Evolutionary conservation across 306 rosid genomes (phyloP).

Genomic region (Glycyrrhiza uralensis): DNA sequence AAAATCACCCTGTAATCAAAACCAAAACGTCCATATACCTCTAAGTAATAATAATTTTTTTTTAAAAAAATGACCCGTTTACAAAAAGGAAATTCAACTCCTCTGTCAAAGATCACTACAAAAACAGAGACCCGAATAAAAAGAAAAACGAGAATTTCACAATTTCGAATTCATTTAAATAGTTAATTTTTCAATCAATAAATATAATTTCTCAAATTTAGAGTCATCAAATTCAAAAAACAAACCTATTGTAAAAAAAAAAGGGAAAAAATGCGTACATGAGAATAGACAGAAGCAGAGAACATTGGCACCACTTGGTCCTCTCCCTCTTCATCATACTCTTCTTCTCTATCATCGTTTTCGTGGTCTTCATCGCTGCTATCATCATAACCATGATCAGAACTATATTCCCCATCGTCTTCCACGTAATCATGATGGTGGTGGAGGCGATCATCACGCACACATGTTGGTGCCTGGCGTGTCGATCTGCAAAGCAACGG

Average conservation of each 20-base stretch:
- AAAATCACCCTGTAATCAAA: neutral
- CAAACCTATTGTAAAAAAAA: too few species aligned
- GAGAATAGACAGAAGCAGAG: neutral
- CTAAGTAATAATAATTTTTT: too few species aligned
- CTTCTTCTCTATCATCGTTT: neutral
- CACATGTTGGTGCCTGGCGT: neutral
- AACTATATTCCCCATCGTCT: neutral
- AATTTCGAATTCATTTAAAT: too few species aligned
- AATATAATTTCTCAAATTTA: too few species aligned
- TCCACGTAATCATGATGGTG: constrained; percentile 3
- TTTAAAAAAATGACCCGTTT: neutral
- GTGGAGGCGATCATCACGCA: too few species aligned
- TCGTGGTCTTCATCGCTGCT: neutral
- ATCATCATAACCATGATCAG: neutral
- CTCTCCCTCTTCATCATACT: constrained; percentile 32
- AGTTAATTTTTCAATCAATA: too few species aligned
- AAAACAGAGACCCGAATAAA: too few species aligned
- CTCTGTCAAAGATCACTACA: too few species aligned
- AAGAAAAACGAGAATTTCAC: too few species aligned
- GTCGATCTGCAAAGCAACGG: constrained; percentile 7
- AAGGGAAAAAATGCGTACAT: neutral
- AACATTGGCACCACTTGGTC: constrained; percentile 74
- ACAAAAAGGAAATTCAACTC: too few species aligned
- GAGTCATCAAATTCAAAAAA: too few species aligned
- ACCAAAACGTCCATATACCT: neutral